These are phyloP conservation scores for Trichosporon coremiiforme DNA, from an alignment of 1,284 basidiomycete species.

Conservation along the genomic window DNA sequence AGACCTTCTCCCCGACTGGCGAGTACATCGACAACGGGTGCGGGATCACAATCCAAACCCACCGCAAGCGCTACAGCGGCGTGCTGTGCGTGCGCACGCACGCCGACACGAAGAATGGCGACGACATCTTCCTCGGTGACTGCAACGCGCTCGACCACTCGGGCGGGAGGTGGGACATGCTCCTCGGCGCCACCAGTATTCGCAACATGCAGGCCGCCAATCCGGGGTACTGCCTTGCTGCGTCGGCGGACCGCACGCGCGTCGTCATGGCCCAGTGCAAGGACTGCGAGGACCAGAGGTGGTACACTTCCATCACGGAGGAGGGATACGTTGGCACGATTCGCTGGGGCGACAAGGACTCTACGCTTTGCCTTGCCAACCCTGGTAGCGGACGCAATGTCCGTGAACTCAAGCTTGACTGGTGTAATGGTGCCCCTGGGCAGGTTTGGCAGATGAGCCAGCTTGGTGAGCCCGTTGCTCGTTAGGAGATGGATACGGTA, in stretches of 20 bases:
- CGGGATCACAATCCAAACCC: background rate
- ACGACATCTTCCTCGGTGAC: background rate
- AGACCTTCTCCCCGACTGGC: background rate
- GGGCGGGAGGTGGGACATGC: conserved; percentile 6
- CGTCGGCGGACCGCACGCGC: background rate
- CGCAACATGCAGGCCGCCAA: conserved; percentile 12
- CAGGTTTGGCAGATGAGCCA: background rate
- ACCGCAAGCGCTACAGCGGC: background rate
- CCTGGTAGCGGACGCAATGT: background rate
- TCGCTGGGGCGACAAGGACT: background rate
- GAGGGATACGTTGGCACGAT: background rate
- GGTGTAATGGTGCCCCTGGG: background rate
- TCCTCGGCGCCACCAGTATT: background rate
- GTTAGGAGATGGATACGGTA: no score
- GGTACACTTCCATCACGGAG: background rate
- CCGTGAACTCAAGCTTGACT: background rate
- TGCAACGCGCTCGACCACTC: no score
- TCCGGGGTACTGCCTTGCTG: conserved; percentile 1
- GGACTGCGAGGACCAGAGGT: background rate
- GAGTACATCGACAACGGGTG: conserved; percentile 14
- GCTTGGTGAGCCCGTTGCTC: background rate
- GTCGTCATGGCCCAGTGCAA: background rate
- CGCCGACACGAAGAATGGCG: background rate
- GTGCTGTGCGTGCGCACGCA: conserved; percentile 5
- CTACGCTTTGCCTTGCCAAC: background rate